These are phyloP conservation scores for Colletotrichum tropicale DNA, from an alignment of 2,329 filamentous ascomycete species.

Conservation along the genomic window DNA sequence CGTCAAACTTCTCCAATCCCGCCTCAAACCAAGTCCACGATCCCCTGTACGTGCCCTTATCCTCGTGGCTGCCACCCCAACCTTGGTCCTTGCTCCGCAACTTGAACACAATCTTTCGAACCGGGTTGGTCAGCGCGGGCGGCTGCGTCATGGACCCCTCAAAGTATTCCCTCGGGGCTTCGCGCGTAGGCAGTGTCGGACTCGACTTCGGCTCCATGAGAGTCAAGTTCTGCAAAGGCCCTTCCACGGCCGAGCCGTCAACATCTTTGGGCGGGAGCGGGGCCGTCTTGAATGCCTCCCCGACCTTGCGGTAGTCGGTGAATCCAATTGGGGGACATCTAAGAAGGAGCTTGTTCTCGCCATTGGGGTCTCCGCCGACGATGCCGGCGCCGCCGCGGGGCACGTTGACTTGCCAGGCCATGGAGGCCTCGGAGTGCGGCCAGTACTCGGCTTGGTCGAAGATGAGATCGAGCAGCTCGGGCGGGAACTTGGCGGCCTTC, in stretches of 20 bases:
- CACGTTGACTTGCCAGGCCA: conserved; percentile 25
- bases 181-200: not conserved
- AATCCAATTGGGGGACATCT: conserved; percentile 40
- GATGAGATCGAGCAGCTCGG: conserved; percentile 60
- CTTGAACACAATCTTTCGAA: conserved; percentile 66
- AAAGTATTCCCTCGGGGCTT: conserved; percentile 29
- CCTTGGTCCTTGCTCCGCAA: conserved; percentile 65
- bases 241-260: not conserved
- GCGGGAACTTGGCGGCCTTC: conserved; percentile 48
- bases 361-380: conserved; percentile 21
- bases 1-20: conserved; percentile 61
- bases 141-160: conserved; percentile 31
- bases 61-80: conserved; percentile 42
- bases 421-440: conserved; percentile 49
- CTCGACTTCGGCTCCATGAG: not conserved
- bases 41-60: conserved; percentile 43
- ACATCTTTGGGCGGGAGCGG: conserved; percentile 2
- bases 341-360: conserved; percentile 38
- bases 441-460: conserved; percentile 68
- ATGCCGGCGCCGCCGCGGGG: conserved; percentile 26
- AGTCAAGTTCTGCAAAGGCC: not conserved
- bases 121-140: conserved; percentile 47
- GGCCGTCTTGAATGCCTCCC: conserved; percentile 4
- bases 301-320: conserved; percentile 2
- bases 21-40: conserved; percentile 70